Conservation (phyloP, 2,329 filamentous ascomycete genomes). For the Beauveria varroae region DNA sequence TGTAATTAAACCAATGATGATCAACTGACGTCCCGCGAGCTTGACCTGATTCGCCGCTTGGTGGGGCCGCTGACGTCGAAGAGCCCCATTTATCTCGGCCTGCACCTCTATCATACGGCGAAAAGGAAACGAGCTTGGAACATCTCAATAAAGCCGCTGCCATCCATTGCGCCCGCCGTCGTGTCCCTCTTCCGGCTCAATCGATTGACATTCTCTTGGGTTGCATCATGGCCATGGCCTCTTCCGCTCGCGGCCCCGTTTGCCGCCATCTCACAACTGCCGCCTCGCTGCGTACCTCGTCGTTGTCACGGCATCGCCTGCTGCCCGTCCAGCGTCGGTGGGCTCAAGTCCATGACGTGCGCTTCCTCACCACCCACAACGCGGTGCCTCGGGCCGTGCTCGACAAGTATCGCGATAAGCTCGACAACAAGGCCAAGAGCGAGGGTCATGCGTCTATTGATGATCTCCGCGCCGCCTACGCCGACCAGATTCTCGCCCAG, state of each 20-base stretch:
- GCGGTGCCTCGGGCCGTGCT: slow-evolving; percentile 54
- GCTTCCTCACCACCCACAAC: slow-evolving; percentile 76
- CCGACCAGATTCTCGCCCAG: slow-evolving; percentile 70
- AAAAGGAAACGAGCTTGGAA: background rate
- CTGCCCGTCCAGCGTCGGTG: slow-evolving; percentile 62
- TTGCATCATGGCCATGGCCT: background rate
- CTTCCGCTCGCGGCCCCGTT: slow-evolving; percentile 35
- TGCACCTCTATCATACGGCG: background rate
- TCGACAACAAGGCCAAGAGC: slow-evolving; percentile 71
- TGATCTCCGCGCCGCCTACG: slow-evolving; percentile 73
- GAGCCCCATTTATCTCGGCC: background rate
- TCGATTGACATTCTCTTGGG: background rate
- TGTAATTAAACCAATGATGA: background rate
- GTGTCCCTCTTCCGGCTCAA: background rate
- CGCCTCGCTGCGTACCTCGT: slow-evolving; percentile 19
- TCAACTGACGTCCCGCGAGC: too few relatives aligned
- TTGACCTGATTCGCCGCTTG: background rate
- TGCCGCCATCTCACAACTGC: slow-evolving; percentile 38
- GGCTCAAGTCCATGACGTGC: slow-evolving; percentile 88
- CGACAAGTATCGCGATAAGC: slow-evolving; percentile 83
- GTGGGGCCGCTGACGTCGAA: background rate
- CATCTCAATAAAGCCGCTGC: background rate
- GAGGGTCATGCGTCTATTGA: slow-evolving; percentile 64
- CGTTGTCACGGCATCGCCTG: slow-evolving; percentile 17
- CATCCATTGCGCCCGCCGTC: background rate